Percentiles rank a stretch among this genome's conserved stretches.
Evolutionary conservation across 371 early-diverging fungal genomes (phyloP).

Genomic region (Fennellomyces sp.): DNA sequence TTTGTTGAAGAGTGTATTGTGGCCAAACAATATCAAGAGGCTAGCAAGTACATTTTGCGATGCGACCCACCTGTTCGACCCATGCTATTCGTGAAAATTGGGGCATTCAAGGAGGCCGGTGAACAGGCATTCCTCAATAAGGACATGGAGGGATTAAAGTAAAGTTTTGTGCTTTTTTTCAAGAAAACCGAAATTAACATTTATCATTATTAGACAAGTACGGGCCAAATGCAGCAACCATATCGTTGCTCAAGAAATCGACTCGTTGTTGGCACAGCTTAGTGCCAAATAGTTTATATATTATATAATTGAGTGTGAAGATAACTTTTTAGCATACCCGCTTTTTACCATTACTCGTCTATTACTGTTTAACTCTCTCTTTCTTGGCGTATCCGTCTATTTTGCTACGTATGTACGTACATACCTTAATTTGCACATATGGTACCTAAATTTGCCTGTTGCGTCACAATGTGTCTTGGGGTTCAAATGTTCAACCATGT

Average conservation of each 20-base stretch:
- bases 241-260: conserved; percentile 54
- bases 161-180: conserved; percentile 15
- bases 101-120: conserved; percentile 79
- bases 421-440: too few species aligned
- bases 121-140: conserved; percentile 72
- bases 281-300: conserved; percentile 26
- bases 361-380: too few species aligned
- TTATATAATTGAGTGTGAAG: too few species aligned
- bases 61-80: conserved; percentile 75
- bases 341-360: too few species aligned
- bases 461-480: too few species aligned
- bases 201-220: conserved; percentile 39
- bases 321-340: too few species aligned
- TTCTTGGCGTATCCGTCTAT: too few species aligned
- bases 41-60: conserved; percentile 75
- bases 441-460: too few species aligned
- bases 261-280: conserved; percentile 55
- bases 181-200: neutral
- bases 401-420: too few species aligned
- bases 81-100: conserved; percentile 73
- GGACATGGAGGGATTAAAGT: conserved; percentile 69
- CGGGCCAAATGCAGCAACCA: conserved; percentile 56
- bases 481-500: too few species aligned
- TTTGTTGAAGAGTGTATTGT: conserved; percentile 85
- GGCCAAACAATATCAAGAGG: conserved; percentile 79